These are phyloP conservation scores for Oryza longistaminata DNA, from an alignment of 176 grass and related monocot genomes.

Conservation along the genomic window DNA sequence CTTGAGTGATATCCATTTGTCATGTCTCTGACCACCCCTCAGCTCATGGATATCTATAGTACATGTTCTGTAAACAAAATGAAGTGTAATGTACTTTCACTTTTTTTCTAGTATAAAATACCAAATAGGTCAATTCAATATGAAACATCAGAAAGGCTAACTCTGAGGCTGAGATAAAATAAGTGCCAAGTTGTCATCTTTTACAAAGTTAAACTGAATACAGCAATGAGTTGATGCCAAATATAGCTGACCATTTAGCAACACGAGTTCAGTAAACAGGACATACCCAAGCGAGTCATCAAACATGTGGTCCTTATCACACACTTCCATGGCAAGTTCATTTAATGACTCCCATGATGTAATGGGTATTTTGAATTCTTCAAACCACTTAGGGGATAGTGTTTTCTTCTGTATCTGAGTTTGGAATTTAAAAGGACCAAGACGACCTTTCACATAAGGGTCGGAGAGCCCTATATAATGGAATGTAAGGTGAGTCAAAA, in stretches of 20 bases:
- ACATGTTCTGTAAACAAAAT: constrained; percentile 59
- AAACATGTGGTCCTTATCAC: constrained; percentile 88
- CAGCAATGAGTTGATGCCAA: background rate
- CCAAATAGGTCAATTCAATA: background rate
- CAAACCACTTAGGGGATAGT: constrained; percentile 80
- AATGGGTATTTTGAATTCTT: constrained; percentile 95
- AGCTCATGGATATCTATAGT: constrained; percentile 65
- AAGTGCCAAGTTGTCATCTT: constrained; percentile 18
- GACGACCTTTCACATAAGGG: constrained; percentile 82
- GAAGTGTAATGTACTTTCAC: constrained; percentile 5
- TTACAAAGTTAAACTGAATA: constrained; percentile 7
- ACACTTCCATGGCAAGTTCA: constrained; percentile 76
- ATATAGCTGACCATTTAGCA: constrained; percentile 20
- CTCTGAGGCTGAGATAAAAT: background rate
- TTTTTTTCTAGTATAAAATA: constrained; percentile 14
- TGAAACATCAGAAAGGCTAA: constrained; percentile 4
- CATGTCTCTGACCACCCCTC: constrained; percentile 84
- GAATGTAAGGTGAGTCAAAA: constrained; percentile 19
- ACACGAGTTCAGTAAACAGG: constrained; percentile 24
- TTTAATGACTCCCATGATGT: constrained; percentile 79
- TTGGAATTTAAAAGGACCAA: constrained; percentile 82
- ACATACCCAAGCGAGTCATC: constrained; percentile 91
- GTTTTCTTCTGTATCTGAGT: constrained; percentile 86
- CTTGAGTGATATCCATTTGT: constrained; percentile 85
- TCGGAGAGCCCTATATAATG: constrained; percentile 71